A percentile compares a stretch with the other conserved stretches of the same genome.
phyloP scores from a whole-genome alignment of 495 filamentous ascomycete genomes.

The Xylaria acuta region DNA sequence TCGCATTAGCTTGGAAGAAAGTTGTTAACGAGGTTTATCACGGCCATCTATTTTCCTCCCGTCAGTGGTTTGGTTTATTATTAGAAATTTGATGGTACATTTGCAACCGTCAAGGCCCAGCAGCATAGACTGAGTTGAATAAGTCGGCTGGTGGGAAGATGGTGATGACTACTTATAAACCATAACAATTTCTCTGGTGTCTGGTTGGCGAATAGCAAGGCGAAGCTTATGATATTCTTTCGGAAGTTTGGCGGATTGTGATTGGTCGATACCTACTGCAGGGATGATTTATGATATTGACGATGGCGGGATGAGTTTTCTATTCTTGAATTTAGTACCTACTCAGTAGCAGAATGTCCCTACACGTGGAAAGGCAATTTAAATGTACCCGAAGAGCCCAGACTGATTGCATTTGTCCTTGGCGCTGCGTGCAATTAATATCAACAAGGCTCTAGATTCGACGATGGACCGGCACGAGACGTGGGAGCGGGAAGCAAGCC shows the following conservation, averaged over 20 bases:
- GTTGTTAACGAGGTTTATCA: neutral
- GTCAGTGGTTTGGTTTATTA: neutral
- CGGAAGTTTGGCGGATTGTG: neutral
- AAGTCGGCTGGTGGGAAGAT: neutral
- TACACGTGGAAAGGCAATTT: conserved; percentile 17
- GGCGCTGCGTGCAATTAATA: conserved; percentile 13
- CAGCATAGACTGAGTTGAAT: neutral
- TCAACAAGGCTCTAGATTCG: conserved; percentile 19
- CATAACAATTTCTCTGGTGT: neutral
- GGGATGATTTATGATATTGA: conserved; percentile 16
- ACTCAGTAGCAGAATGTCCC: neutral
- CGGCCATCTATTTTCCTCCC: neutral
- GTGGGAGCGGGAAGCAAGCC: neutral
- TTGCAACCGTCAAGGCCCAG: neutral
- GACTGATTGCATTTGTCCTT: neutral
- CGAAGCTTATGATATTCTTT: neutral
- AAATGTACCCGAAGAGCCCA: conserved; percentile 5
- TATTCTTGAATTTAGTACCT: conserved; percentile 3
- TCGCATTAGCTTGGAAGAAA: neutral
- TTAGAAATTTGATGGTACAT: neutral
- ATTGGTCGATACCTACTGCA: neutral
- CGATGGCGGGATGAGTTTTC: conserved; percentile 9
- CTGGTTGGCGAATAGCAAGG: neutral
- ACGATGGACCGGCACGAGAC: conserved; percentile 13
- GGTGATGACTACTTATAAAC: neutral